Evolutionary conservation across 768 basidiomycete species (phyloP).

Genomic region (Mycena galopus): DNA sequence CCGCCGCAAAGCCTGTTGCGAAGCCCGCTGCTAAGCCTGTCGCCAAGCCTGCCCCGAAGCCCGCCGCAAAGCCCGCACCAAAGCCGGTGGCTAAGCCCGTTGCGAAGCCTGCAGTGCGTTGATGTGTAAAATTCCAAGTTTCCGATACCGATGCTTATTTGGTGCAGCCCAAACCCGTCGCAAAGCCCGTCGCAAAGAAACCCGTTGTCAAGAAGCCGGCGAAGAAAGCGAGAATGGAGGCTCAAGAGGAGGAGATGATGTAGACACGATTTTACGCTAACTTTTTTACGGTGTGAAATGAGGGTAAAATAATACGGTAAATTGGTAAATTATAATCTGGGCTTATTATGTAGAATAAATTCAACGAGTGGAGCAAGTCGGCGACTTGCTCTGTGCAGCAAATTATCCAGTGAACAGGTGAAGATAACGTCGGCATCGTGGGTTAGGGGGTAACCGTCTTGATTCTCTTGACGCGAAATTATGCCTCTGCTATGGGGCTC

Average conservation of each 20-base stretch:
- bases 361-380: too few species aligned
- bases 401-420: too few species aligned
- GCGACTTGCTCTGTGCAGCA: too few species aligned
- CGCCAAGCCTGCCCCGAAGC: not conserved
- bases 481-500: too few species aligned
- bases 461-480: too few species aligned
- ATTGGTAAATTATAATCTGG: too few species aligned
- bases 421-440: too few species aligned
- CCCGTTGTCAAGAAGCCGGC: not conserved
- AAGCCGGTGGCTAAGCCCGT: not conserved
- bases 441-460: too few species aligned
- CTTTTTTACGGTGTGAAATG: not conserved
- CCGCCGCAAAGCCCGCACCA: not conserved
- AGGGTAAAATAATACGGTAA: not conserved
- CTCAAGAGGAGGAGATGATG: not conserved
- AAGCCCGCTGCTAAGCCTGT: too few species aligned
- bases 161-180: not conserved
- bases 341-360: too few species aligned
- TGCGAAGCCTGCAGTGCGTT: constrained; percentile 1
- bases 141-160: not conserved
- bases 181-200: not conserved
- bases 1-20: not conserved
- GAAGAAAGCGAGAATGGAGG: not conserved
- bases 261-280: not conserved
- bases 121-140: not conserved